Percentiles rank a stretch among this genome's conserved stretches.
Evolutionary conservation across 129 eudicot genomes (phyloP).

Genomic region (Pittosporum tobira): DNA sequence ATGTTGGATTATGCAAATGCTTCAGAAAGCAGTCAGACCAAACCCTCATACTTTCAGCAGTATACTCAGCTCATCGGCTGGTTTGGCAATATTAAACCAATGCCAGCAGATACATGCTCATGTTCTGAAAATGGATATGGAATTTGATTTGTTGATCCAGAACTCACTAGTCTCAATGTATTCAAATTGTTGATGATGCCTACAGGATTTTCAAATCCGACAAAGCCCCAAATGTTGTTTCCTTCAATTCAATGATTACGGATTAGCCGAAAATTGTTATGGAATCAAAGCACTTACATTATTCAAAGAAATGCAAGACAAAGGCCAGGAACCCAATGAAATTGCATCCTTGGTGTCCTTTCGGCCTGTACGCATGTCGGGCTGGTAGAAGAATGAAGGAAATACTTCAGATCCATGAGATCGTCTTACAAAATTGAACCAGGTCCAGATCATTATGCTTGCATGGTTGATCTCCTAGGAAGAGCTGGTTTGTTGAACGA

Average conservation of each 20-base stretch:
- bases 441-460: slow-evolving; percentile 63
- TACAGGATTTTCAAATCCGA: slow-evolving; percentile 34
- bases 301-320: slow-evolving; percentile 32
- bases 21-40: slow-evolving; percentile 39
- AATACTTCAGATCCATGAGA: slow-evolving; percentile 49
- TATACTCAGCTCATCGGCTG: slow-evolving; percentile 62
- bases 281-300: slow-evolving; percentile 45
- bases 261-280: slow-evolving; percentile 64
- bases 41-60: slow-evolving; percentile 61
- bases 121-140: slow-evolving; percentile 37
- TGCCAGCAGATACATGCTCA: slow-evolving; percentile 54
- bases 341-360: slow-evolving; percentile 62
- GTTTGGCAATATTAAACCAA: slow-evolving; percentile 46
- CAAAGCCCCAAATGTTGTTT: slow-evolving; percentile 41
- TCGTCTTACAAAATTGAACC: slow-evolving; percentile 41
- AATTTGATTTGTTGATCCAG: slow-evolving; percentile 52
- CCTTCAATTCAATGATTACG: slow-evolving; percentile 71
- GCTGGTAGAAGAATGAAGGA: slow-evolving; percentile 51
- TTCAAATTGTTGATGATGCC: slow-evolving; percentile 59
- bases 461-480: slow-evolving; percentile 91
- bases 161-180: slow-evolving; percentile 60
- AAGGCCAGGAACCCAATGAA: slow-evolving; percentile 31
- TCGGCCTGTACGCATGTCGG: slow-evolving; percentile 74
- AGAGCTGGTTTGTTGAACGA: slow-evolving; percentile 67
- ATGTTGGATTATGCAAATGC: slow-evolving; percentile 50